A percentile compares a stretch with the other conserved stretches of the same genome.
phyloP scores from a whole-genome alignment of 2,329 filamentous ascomycete species.

The Cladosporium phlei region DNA sequence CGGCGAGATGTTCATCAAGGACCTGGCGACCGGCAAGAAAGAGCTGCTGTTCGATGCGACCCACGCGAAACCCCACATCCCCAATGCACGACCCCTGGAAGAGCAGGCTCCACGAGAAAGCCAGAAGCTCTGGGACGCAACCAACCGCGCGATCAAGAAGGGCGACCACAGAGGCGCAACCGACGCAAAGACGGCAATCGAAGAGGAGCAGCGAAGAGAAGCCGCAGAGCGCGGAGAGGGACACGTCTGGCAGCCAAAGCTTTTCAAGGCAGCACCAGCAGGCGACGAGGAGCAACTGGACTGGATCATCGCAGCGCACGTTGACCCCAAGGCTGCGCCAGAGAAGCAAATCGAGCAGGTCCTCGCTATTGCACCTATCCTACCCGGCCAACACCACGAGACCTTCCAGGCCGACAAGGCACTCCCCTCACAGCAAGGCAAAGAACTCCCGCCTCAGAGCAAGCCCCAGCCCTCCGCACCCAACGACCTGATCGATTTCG shows the following conservation, averaged over 20 bases:
- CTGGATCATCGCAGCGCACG: slow-evolving; percentile 84
- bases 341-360: slow-evolving; percentile 75
- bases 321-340: slow-evolving; percentile 61
- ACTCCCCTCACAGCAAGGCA: slow-evolving; percentile 17
- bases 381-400: slow-evolving; percentile 43
- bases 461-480: slow-evolving; percentile 4
- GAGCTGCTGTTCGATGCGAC: slow-evolving; percentile 85
- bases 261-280: slow-evolving; percentile 70
- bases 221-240: slow-evolving; percentile 74
- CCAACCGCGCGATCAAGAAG: slow-evolving; percentile 73
- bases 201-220: slow-evolving; percentile 86
- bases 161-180: slow-evolving; percentile 86
- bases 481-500: slow-evolving; percentile 55
- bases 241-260: slow-evolving; percentile 79
- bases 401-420: slow-evolving; percentile 17
- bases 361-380: slow-evolving; percentile 75
- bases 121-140: slow-evolving; percentile 78
- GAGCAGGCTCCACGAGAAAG: slow-evolving; percentile 91
- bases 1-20: slow-evolving; percentile 88
- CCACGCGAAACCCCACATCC: slow-evolving; percentile 69
- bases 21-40: slow-evolving; percentile 77
- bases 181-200: slow-evolving; percentile 92
- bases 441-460: slow-evolving; percentile 5
- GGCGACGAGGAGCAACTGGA: slow-evolving; percentile 74
- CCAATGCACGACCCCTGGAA: slow-evolving; percentile 67